Conservation (phyloP, 1,284 basidiomycete species). For the Cryptococcus sp. region DNA sequence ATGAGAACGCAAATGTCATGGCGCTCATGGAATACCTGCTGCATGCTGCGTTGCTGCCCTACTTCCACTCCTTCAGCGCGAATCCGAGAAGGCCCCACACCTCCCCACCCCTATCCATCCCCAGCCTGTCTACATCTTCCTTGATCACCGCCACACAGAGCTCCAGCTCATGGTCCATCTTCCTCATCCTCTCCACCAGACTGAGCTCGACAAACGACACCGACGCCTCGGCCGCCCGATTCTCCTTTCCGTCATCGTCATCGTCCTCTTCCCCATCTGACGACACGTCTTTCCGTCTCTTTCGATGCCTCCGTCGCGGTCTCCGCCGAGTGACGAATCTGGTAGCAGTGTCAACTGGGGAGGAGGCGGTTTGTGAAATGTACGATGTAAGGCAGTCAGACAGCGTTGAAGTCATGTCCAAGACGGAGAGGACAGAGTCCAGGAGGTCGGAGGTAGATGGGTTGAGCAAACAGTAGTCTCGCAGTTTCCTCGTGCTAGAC, state of each 20-base stretch:
- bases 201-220: conserved; percentile 48
- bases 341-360: neutral
- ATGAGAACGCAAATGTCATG: too few species aligned
- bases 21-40: too few species aligned
- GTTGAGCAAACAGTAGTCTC: conserved; percentile 65
- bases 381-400: conserved; percentile 61
- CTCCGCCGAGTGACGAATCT: conserved; percentile 52
- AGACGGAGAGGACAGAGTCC: conserved; percentile 62
- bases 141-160: conserved; percentile 58
- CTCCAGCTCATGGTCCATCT: conserved; percentile 65
- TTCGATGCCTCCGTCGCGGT: conserved; percentile 52
- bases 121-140: conserved; percentile 37
- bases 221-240: conserved; percentile 7
- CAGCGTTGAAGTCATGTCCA: conserved; percentile 70
- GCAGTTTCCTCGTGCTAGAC: conserved; percentile 60
- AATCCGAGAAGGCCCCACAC: conserved; percentile 72
- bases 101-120: conserved; percentile 54
- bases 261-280: conserved; percentile 55
- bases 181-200: conserved; percentile 57
- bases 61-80: conserved; percentile 74
- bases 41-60: too few species aligned
- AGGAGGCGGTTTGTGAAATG: conserved; percentile 47
- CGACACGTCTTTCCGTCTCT: conserved; percentile 54
- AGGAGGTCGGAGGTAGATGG: conserved; percentile 62
- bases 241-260: conserved; percentile 23